Base-by-base conservation (phyloP, 1,139 yeast species). In the Suhomyces atakaporum region DNA sequence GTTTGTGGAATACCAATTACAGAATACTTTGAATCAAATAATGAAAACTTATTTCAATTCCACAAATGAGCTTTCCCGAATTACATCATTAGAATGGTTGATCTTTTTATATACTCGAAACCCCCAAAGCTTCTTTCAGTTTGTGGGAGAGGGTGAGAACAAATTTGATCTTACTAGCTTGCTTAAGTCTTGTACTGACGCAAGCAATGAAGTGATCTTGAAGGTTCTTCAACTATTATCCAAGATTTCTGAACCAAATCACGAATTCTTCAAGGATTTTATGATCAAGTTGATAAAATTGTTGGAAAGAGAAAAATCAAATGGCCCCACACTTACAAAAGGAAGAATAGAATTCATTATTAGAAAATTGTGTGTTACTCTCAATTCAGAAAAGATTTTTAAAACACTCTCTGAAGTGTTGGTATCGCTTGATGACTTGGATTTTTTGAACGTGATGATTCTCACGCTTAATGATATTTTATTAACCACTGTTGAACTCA, bases 51-150 rank as follows among this genome's bases (percentile, higher is more conserved):
- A 68, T 40, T 54, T 67, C 18, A 58, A 61, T 21, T 59, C 64
- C 9, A 43, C 58, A 39, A 84, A 87, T 49, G 96, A 88, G 46
- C 79, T 83, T 23, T 86, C 97, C 0, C 71, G 94, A 45, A 75
- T 89, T 13, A 89, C 95, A 0, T 85, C 95, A 13, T 66, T 94
- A 30, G 96, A 90, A 47, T 94, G 98, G 98, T 69, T 94, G 24
- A 81, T 83, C 16, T 80, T 88, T 73, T 69, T 94, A 30, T 94
- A 90, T 53, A 75, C 80, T 22, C 81, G 81, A 47, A 84, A 84
- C 28, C 87, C 94, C 0, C 63, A 74, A 18, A 73, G 77, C 50
- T 77, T 79, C 51, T 70, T 77, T 47, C 79, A 71, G 54, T 82
- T 53, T 23, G 54, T 62, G 10, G 53, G 53, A 12, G 60, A 54